These are phyloP conservation scores for Elsinoe australis DNA, from an alignment of 2,329 filamentous ascomycete genomes.

Conservation along the genomic window DNA sequence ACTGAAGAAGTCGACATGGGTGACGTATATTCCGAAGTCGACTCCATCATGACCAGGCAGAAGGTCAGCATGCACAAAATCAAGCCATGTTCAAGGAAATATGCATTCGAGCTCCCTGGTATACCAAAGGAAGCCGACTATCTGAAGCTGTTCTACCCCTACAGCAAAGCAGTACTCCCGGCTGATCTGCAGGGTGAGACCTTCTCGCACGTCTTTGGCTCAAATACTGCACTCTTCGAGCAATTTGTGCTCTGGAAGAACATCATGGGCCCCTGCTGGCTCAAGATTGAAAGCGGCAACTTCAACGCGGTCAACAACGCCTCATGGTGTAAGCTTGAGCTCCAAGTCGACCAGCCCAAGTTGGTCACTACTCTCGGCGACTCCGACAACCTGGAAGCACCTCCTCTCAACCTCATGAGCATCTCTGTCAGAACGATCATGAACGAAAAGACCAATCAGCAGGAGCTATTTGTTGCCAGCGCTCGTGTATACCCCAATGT, in stretches of 20 bases:
- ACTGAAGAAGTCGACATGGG: constrained; percentile 75
- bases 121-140: constrained; percentile 88
- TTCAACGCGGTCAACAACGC: constrained; percentile 81
- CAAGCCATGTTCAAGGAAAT: constrained; percentile 82
- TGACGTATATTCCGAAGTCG: constrained; percentile 85
- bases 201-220: constrained; percentile 88
- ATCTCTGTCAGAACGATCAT: constrained; percentile 79
- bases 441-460: constrained; percentile 89
- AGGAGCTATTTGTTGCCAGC: constrained; percentile 87
- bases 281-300: constrained; percentile 79
- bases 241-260: constrained; percentile 99
- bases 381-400: constrained; percentile 71
- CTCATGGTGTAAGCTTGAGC: constrained; percentile 94
- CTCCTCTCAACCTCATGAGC: constrained; percentile 93
- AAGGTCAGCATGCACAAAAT: constrained; percentile 87
- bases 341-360: constrained; percentile 70
- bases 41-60: constrained; percentile 77
- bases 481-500: constrained; percentile 89
- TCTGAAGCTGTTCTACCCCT: constrained; percentile 91
- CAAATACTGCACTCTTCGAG: constrained; percentile 89
- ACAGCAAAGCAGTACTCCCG: constrained; percentile 71
- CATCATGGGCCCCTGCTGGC: constrained; percentile 97
- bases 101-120: constrained; percentile 84
- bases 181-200: constrained; percentile 69
- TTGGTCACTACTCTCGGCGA: constrained; percentile 66